A percentile compares a stretch with the other conserved stretches of the same genome.
phyloP scores from a whole-genome alignment of 805 yeast genomes.

The Isabelozyma gotoi region DNA sequence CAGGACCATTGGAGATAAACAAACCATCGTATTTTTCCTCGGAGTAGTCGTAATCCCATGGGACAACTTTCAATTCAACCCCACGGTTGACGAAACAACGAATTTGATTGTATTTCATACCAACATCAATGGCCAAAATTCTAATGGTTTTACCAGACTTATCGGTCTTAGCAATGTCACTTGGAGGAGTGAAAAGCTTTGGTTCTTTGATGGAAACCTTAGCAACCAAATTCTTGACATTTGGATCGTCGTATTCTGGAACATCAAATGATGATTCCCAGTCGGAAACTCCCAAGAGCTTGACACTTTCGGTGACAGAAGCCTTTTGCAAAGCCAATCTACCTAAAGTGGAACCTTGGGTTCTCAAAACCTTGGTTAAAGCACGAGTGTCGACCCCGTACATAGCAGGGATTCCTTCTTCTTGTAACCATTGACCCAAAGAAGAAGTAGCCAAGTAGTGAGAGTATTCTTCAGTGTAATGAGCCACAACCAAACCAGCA shows the following conservation, averaged over 20 bases:
- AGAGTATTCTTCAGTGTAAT: constrained; percentile 93
- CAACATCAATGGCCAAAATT: constrained; percentile 91
- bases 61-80: constrained; percentile 92
- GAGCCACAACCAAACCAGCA: constrained; percentile 96
- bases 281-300: constrained; percentile 18
- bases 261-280: constrained; percentile 68
- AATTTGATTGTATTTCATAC: constrained; percentile 97
- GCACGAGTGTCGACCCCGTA: constrained; percentile 98
- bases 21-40: constrained; percentile 88
- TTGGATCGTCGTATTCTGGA: constrained; percentile 94
- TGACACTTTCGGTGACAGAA: neutral
- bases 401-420: constrained; percentile 90
- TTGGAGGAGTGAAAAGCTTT: constrained; percentile 66
- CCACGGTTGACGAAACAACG: constrained; percentile 96
- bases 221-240: constrained; percentile 86
- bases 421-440: constrained; percentile 89
- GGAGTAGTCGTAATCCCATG: constrained; percentile 88
- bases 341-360: constrained; percentile 90
- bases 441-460: constrained; percentile 93
- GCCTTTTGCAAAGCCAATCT: constrained; percentile 67
- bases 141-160: constrained; percentile 75
- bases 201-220: constrained; percentile 82
- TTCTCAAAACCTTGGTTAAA: constrained; percentile 89
- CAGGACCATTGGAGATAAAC: constrained; percentile 97
- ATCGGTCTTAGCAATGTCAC: constrained; percentile 49